Conservation (phyloP, 208 protist genomes). For the Leishmania tropica region DNA sequence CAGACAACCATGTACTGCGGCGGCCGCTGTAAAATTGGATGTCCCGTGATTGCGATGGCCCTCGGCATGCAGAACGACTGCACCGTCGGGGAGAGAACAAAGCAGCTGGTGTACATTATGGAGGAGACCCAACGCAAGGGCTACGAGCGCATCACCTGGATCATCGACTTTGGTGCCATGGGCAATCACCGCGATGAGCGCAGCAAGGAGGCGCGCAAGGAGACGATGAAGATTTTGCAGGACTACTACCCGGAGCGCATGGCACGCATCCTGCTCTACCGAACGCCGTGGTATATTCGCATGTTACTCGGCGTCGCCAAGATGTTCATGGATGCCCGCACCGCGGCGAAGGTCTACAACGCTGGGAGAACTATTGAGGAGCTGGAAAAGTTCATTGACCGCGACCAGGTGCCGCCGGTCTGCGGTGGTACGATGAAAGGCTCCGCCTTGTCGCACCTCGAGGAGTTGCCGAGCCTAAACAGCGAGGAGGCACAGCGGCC, state of each 20-base stretch:
- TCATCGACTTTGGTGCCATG: constrained; percentile 71
- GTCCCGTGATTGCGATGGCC: constrained; percentile 61
- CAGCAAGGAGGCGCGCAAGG: constrained; percentile 48
- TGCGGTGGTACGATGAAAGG: constrained; percentile 39
- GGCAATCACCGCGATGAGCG: constrained; percentile 50
- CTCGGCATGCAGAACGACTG: constrained; percentile 56
- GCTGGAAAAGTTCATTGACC: constrained; percentile 44
- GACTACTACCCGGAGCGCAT: constrained; percentile 78
- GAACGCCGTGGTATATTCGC: constrained; percentile 63
- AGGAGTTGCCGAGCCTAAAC: constrained; percentile 15
- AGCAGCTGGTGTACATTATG: constrained; percentile 69
- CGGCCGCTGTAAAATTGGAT: constrained; percentile 42
- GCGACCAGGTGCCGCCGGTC: constrained; percentile 35
- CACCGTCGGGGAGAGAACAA: constrained; percentile 45
- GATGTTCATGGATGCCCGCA: constrained; percentile 62
- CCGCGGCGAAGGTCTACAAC: constrained; percentile 42
- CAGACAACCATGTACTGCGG: constrained; percentile 46
- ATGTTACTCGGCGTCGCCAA: constrained; percentile 38
- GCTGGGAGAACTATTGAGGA: constrained; percentile 41
- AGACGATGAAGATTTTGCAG: constrained; percentile 65
- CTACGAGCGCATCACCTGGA: constrained; percentile 69
- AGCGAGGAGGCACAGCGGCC: background rate
- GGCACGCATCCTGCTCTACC: constrained; percentile 52
- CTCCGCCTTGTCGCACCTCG: constrained; percentile 5
- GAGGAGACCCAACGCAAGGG: constrained; percentile 58